Base-by-base conservation (phyloP, 2,329 filamentous ascomycete genomes). In the Triangularia setosa region DNA sequence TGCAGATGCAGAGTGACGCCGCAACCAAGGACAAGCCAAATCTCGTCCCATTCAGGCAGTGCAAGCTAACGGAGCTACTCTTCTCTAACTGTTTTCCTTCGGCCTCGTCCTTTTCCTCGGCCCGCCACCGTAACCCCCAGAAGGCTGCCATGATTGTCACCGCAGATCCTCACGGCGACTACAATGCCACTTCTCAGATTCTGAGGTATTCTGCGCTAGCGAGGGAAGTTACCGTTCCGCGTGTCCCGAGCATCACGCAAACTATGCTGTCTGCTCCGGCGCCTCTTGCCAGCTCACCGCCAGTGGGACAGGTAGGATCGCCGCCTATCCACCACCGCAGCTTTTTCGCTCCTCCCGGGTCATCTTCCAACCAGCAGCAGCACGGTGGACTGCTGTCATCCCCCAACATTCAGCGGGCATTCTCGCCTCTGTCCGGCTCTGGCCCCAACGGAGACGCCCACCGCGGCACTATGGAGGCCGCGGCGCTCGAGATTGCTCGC, bases 71-170 rank as follows among this genome's bases (percentile, higher is more conserved):
- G 0, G 91, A 95, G 74, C 81, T 95, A 6, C 81, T 95, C 9
- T 94, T 95, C 75, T 92, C 91, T n/a, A 94, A 94, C 74, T 97
- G 86, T 21, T 98, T 89, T 80, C 93, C 84, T 67, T 90, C 89
- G 0, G 75, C 83, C 0, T 73, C 82, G 60, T 77, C 81, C n/a
- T 60, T 44, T 64, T 74, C 79, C 5, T 71, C 76, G 16, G 74
- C 79, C 65, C 81, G 69, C 73, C 76, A 83, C 14, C 86, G 88
- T 16, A 86, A 87, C 67, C 90, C 92, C 0, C 95, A 98, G 74
- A 93, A 90, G 72, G 93, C 90, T 1, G 87, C 96, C 71, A 98
- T 99, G 93, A 90, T 99, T 63, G 94, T 98, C 16, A 97, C 94
- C 0, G 95, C 94, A 2, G 94, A 99, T 72, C 92, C 95, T 0